A percentile compares a stretch with the other conserved stretches of the same genome.
phyloP scores from a whole-genome alignment of 371 early-diverging fungal species.

The Syncephalastrum sp. region DNA sequence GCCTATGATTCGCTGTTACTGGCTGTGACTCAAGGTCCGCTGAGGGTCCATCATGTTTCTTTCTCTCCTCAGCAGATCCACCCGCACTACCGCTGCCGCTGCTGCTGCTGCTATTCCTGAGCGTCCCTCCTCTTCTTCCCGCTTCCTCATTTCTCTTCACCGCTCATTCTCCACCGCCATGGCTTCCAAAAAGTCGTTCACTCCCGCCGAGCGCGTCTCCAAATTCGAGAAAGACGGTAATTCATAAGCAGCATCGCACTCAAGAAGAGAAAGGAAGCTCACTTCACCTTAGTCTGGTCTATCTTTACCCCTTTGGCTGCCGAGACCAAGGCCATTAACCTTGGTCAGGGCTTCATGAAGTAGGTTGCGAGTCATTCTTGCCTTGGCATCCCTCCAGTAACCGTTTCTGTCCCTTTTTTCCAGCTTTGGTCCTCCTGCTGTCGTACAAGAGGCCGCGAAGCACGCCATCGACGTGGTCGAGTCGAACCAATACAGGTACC shows the following conservation, averaged over 20 bases:
- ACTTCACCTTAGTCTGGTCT: conserved; percentile 74
- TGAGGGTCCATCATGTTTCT: too few relatives aligned
- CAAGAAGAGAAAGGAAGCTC: background rate
- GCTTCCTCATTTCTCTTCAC: too few relatives aligned
- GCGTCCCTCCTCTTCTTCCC: too few relatives aligned
- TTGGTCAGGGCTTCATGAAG: conserved; percentile 93
- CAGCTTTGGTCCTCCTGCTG: conserved; percentile 86
- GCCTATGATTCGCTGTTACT: too few relatives aligned
- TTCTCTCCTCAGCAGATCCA: too few relatives aligned
- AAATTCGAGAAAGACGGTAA: conserved; percentile 48
- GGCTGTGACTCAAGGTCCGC: too few relatives aligned
- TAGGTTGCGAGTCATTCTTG: conserved; percentile 18
- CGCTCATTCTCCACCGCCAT: conserved; percentile 2
- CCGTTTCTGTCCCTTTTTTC: background rate
- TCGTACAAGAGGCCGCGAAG: conserved; percentile 82
- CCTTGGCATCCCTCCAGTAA: background rate
- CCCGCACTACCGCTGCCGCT: too few relatives aligned
- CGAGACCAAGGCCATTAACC: conserved; percentile 87
- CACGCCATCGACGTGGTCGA: conserved; percentile 63
- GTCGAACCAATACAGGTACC: conserved; percentile 79
- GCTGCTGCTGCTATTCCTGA: too few relatives aligned
- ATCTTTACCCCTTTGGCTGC: conserved; percentile 87
- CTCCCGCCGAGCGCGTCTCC: conserved; percentile 39
- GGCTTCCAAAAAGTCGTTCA: conserved; percentile 15
- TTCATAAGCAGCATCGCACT: background rate